Evolutionary conservation across 2,329 filamentous ascomycete species (phyloP).

Genomic region (Verruconis gallopava): DNA sequence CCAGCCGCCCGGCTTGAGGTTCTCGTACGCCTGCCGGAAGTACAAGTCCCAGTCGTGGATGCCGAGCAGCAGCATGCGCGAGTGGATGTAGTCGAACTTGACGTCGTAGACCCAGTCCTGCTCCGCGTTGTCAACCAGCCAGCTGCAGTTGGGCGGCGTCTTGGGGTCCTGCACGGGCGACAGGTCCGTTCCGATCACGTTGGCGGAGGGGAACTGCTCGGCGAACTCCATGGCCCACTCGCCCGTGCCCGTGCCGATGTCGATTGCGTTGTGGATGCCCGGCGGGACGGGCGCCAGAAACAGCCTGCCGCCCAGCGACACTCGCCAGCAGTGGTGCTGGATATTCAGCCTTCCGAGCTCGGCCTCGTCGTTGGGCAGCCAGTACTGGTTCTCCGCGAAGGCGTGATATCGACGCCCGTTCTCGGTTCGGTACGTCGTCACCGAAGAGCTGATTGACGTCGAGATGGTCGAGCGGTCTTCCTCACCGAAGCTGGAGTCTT

Average conservation of each 20-base stretch:
- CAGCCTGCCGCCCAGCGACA: constrained; percentile 18
- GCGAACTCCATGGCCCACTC: constrained; percentile 31
- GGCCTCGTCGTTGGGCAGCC: constrained; percentile 17
- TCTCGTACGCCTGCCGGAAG: constrained; percentile 24
- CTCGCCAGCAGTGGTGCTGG: constrained; percentile 17
- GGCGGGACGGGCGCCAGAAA: constrained; percentile 16
- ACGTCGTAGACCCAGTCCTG: constrained; percentile 27
- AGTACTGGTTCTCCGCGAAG: neutral
- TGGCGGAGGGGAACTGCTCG: constrained; percentile 24
- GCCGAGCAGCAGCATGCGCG: constrained; percentile 26
- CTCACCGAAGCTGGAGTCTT: neutral
- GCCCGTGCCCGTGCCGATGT: constrained; percentile 30
- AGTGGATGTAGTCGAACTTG: constrained; percentile 32
- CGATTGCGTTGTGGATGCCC: constrained; percentile 22
- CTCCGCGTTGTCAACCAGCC: constrained; percentile 33
- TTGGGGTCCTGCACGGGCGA: constrained; percentile 27
- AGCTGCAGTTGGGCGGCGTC: constrained; percentile 31
- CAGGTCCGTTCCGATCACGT: constrained; percentile 26
- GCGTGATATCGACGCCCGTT: constrained; percentile 5
- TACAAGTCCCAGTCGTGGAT: constrained; percentile 22
- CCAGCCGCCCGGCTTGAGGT: constrained; percentile 33
- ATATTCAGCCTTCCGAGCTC: constrained; percentile 23
- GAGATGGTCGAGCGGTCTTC: neutral
- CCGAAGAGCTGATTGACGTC: neutral
- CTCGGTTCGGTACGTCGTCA: neutral